These are phyloP conservation scores for Leishmania amazonensis DNA, from an alignment of 208 protist species.

Conservation along the genomic window DNA sequence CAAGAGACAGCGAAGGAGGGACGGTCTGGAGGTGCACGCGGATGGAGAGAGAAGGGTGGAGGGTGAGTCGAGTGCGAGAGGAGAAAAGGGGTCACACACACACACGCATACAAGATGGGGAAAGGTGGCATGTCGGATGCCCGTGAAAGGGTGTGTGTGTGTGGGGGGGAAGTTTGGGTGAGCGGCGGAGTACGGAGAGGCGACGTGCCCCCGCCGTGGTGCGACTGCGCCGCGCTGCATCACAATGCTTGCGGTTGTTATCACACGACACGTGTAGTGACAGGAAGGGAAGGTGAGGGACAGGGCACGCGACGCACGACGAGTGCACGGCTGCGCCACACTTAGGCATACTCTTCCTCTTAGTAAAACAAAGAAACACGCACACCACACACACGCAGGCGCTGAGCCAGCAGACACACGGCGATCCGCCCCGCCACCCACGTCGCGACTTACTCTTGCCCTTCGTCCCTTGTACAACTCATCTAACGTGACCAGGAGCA, in stretches of 20 bases:
- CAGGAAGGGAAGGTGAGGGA: background rate
- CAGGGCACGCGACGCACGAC: background rate
- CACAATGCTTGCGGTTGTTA: background rate
- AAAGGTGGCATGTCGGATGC: background rate
- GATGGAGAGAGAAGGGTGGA: background rate
- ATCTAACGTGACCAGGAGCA: background rate
- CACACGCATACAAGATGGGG: background rate
- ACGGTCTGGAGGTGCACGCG: too few species aligned
- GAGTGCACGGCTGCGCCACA: background rate
- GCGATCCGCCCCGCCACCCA: background rate
- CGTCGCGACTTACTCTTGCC: background rate
- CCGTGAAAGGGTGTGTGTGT: background rate
- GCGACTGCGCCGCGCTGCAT: background rate
- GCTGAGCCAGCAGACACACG: background rate
- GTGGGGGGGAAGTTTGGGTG: background rate
- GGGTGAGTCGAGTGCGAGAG: background rate
- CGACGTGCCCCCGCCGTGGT: background rate
- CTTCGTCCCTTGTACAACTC: background rate
- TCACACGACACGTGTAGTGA: background rate
- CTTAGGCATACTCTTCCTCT: background rate
- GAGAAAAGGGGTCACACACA: background rate
- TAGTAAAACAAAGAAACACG: background rate
- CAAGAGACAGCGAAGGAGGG: background rate
- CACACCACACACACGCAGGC: background rate
- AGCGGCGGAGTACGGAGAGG: slow-evolving; percentile 6